Conservation (phyloP, 2,329 filamentous ascomycete genomes). For the Graphilbum sp. region DNA sequence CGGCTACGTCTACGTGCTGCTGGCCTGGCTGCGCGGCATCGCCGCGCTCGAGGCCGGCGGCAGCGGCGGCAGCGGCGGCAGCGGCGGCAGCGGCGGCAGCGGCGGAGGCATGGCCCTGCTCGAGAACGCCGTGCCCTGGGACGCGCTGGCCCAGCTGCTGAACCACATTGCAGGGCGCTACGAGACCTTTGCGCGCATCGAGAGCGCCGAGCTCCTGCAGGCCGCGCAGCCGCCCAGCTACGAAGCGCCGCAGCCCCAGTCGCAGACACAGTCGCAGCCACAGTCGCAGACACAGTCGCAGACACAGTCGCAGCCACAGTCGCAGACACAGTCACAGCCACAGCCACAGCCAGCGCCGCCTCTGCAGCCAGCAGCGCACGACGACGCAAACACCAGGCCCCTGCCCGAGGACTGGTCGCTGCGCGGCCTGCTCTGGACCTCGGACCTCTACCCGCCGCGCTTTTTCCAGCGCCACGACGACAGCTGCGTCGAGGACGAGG, state of each 20-base stretch:
- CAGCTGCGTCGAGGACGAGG: conserved; percentile 48
- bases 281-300: too few species aligned
- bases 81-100: too few species aligned
- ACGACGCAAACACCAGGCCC: conserved; percentile 28
- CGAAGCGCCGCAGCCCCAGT: not conserved
- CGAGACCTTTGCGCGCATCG: conserved; percentile 19
- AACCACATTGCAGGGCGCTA: conserved; percentile 18
- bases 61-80: too few species aligned
- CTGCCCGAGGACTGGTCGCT: conserved; percentile 55
- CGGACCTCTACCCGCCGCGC: conserved; percentile 37
- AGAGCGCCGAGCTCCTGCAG: conserved; percentile 22
- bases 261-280: too few species aligned
- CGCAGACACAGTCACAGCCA: too few species aligned
- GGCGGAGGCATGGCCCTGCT: conserved; percentile 26
- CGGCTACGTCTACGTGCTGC: conserved; percentile 43
- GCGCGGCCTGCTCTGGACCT: conserved; percentile 43
- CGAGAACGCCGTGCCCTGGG: conserved; percentile 24
- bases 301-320: too few species aligned
- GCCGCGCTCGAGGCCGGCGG: conserved; percentile 14
- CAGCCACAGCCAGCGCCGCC: not conserved
- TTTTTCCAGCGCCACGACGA: conserved; percentile 34
- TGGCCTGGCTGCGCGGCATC: conserved; percentile 40
- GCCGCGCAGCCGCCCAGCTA: not conserved
- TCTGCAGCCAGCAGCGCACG: not conserved
- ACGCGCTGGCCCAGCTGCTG: conserved; percentile 19